phyloP scores from a whole-genome alignment of 768 basidiomycete species.

The Chalciporus chontae region DNA sequence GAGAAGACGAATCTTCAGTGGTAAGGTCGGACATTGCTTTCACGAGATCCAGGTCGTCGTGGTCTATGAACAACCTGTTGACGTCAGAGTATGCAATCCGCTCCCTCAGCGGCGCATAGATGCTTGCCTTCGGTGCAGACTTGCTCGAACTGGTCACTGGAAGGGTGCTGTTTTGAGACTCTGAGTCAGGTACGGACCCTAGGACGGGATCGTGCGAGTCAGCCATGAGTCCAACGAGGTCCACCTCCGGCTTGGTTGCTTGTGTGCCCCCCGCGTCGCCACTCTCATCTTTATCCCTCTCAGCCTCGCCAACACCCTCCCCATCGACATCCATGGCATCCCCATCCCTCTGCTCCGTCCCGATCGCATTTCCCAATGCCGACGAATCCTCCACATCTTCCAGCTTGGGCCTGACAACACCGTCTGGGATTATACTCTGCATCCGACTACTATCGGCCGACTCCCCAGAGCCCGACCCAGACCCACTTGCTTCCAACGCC shows the following conservation, averaged over 20 bases:
- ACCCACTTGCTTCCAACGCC: slow-evolving; percentile 42
- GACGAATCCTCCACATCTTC: slow-evolving; percentile 59
- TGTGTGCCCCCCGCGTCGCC: slow-evolving; percentile 12
- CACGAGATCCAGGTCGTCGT: slow-evolving; percentile 49
- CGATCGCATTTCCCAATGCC: slow-evolving; percentile 29
- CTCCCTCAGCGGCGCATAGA: slow-evolving; percentile 59
- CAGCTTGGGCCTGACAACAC: slow-evolving; percentile 41
- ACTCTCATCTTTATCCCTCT: slow-evolving; percentile 18
- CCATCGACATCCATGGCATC: slow-evolving; percentile 37
- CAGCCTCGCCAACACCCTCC: slow-evolving; percentile 20
- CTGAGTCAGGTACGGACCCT: slow-evolving; percentile 38
- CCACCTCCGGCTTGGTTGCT: slow-evolving; percentile 27
- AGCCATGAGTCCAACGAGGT: slow-evolving; percentile 44
- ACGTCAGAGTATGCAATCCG: slow-evolving; percentile 45
- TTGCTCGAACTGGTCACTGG: slow-evolving; percentile 30
- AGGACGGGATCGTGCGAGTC: slow-evolving; percentile 56
- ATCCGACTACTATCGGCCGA: slow-evolving; percentile 37
- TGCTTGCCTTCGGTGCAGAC: slow-evolving; percentile 37
- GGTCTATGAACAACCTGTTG: slow-evolving; percentile 50
- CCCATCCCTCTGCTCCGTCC: slow-evolving; percentile 15
- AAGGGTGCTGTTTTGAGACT: slow-evolving; percentile 26
- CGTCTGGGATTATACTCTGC: slow-evolving; percentile 23
- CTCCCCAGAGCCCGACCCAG: slow-evolving; percentile 25
- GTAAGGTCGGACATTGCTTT: slow-evolving; percentile 43
- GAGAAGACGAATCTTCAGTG: slow-evolving; percentile 20